These are phyloP conservation scores for Alliaria petiolata DNA, from an alignment of 345 rosid species.

Conservation along the genomic window DNA sequence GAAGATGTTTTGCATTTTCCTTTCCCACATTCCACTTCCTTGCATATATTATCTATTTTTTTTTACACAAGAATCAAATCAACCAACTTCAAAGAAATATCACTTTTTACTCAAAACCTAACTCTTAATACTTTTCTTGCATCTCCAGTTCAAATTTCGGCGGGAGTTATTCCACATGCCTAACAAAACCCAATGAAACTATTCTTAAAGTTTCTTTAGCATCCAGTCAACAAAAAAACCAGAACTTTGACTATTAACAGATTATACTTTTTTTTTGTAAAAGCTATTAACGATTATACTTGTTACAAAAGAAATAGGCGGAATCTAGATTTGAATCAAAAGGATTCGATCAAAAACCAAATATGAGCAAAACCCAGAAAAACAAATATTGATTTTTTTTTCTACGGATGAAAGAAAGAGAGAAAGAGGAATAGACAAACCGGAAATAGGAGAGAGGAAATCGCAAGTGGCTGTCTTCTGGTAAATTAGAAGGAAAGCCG, in stretches of 20 bases:
- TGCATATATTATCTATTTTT: conserved; percentile 51
- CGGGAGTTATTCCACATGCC: conserved; percentile 7
- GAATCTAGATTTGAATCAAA: not conserved
- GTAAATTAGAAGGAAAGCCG: conserved; percentile 22
- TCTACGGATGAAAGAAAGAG: too few species aligned
- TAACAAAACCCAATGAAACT: not conserved
- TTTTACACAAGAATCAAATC: conserved; percentile 1
- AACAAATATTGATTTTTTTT: not conserved
- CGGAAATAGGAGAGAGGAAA: too few species aligned
- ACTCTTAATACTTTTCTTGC: conserved; percentile 3
- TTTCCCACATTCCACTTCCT: conserved; percentile 57
- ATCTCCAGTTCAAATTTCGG: conserved; percentile 12
- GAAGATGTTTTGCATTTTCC: conserved; percentile 55
- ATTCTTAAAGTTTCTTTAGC: not conserved
- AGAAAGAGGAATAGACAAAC: too few species aligned
- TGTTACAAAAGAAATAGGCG: too few species aligned
- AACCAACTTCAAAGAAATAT: conserved; percentile 21
- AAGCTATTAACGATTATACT: not conserved
- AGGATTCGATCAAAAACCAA: not conserved
- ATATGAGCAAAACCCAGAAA: not conserved
- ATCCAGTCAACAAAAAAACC: not conserved
- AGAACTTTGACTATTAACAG: not conserved
- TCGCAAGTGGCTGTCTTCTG: conserved; percentile 36
- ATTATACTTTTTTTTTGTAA: not conserved
- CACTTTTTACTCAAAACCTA: not conserved